Conservation (phyloP, 139 green algal species). For the Chlorella sp. region DNA sequence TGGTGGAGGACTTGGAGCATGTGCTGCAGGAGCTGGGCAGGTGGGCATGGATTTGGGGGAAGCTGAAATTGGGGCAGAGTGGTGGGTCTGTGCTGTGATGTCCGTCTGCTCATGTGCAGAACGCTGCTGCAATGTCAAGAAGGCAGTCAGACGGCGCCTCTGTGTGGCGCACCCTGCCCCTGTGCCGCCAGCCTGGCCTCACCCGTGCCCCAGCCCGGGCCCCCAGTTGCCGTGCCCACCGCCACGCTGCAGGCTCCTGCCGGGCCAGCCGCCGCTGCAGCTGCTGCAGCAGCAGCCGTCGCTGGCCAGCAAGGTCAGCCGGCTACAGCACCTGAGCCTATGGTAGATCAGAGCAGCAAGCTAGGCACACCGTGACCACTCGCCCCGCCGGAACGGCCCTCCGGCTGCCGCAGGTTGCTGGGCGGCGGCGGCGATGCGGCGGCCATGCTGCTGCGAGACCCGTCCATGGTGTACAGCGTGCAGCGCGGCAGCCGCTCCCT, state of each 20-base stretch:
- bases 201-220: not conserved
- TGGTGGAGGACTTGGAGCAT: constrained; percentile 28
- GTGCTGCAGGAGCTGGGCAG: constrained; percentile 26
- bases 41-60: too few species aligned
- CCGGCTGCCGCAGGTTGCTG: constrained; percentile 23
- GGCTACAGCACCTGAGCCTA: constrained; percentile 25
- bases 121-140: too few species aligned
- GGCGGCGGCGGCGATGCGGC: not conserved
- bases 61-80: too few species aligned
- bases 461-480: constrained; percentile 9
- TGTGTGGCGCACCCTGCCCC: too few species aligned
- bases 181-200: not conserved
- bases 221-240: not conserved
- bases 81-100: too few species aligned
- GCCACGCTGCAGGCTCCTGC: constrained; percentile 21
- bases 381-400: not conserved
- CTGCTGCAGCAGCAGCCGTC: not conserved
- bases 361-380: not conserved
- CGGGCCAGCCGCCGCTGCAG: not conserved
- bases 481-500: not conserved
- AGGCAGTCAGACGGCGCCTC: too few species aligned
- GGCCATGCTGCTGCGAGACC: constrained; percentile 10
- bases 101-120: too few species aligned
- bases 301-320: constrained; percentile 7
- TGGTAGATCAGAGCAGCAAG: constrained; percentile 5